Base-by-base conservation (phyloP, 164 flowering plant genomes). In the Piper betle region DNA sequence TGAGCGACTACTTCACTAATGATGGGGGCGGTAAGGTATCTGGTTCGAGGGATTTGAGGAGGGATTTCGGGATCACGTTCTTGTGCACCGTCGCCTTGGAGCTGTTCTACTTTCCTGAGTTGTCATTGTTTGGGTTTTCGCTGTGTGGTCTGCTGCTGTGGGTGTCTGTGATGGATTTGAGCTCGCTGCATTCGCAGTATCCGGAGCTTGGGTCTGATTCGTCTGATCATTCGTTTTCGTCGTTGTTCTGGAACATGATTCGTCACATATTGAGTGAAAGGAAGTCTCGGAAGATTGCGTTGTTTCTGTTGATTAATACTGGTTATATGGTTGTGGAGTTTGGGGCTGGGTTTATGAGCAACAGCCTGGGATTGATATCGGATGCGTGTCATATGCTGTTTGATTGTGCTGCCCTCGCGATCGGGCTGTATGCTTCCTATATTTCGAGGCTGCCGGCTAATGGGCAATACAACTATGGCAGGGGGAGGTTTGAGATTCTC, bases 311-410 rank as follows among this genome's bases (percentile, higher is more conserved):
- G 71, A 90, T 93, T 68, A 93, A 93, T 66, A 81, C 96, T 0
- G 83, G 68, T 25, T 93, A 93, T 66, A 93, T 93, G 99, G 85
- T 88, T 67, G 94, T 93, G 63, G 99, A 93, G 70, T 93, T 93
- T 68, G 88, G 77, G 41, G 92, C 80, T 65, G 97, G 99, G 67
- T 90, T 93, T 71, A 88, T 93, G 97, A 88, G 89, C 68, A 93
- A 93, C 57, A 93, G 99, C 68, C 95, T 93, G 69, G 99, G 99
- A 46, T 79, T 93, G 83, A 93, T 93, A 70, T 93, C 99, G n/a
- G 99, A 93, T 85, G 97, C 99, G 0, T 84, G 95, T 66, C 99
- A 93, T 70, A 93, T 93, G 99, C 68, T 93, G 75, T 93, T 93
- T 71, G 99, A 93, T 73, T 93, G 99, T 81, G 99, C 99, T 70